Evolutionary conservation across 225 moss, liverwort and hornwort genomes (phyloP), one percentile per base, ranked within the genome.

Genomic region (Sphagnum tenellum): DNA sequence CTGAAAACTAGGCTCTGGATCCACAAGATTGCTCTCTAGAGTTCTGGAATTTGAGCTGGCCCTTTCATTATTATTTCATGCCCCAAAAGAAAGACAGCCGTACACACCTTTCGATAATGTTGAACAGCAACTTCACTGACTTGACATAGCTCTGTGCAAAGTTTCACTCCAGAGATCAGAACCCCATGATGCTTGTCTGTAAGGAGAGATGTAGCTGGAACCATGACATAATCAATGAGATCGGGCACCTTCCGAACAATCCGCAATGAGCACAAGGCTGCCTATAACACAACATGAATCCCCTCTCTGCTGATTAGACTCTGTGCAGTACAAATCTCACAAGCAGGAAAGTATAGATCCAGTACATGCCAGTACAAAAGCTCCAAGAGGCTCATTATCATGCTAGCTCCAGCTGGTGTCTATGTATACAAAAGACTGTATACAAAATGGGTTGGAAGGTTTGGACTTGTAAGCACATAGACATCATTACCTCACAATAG

Each of bases 161-260:
- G 77, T 67, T 80, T 77, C 47, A 84, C 79, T 61, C 74, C 83
- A 53, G 83, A 72, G 56, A 84, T 74, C 56, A 84, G 83, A 67
- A 84, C 83, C 61, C 83, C 83, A 61, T 84, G 83, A 65, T 84
- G 83, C 70, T 84, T 84, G 70, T 84, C 83, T 47, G 72, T 62
- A 9, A 84, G 74, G 29, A 84, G 69, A 53, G 66, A 69, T 47
- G 73, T 74, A 48, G 80, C 80, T 60, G 83, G 77, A 66, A 77
- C 65, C 11, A 77, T 84, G n/a, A 84, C 77, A 70, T 84, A 84
- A 62, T 84, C 83, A 50, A 77, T 69, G 44, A 84, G 75, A 53
- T 84, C 83, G 4, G 80, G 83, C 68, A 77, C 83, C 65, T 84
- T 84, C n/a, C 83, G 80, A 61, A 84, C 72, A 46, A 84, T 84